Evolutionary conservation across 2,329 filamentous ascomycete genomes (phyloP).

Genomic region (Verticillium alfalfae): DNA sequence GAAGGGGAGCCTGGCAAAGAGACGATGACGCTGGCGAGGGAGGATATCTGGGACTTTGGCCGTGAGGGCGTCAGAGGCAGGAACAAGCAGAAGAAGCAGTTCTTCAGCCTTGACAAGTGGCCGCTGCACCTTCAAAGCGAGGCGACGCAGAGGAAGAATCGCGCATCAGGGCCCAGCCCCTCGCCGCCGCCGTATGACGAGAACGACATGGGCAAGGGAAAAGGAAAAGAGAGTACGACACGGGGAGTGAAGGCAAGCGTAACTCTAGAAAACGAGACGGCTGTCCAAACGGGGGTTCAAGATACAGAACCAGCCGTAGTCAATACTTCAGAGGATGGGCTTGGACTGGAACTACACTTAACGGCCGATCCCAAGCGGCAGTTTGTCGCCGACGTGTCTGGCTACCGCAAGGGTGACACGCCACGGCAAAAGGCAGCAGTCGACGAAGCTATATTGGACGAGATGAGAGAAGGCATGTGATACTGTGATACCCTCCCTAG

Average conservation of each 20-base stretch:
- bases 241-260: too few species aligned
- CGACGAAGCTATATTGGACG: constrained; percentile 10
- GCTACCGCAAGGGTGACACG: constrained; percentile 23
- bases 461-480: constrained; percentile 13
- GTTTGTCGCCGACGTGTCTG: constrained; percentile 16
- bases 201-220: neutral
- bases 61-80: constrained; percentile 13
- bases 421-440: constrained; percentile 18
- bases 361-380: constrained; percentile 1
- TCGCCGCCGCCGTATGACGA: neutral
- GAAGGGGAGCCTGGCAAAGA: constrained; percentile 9
- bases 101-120: constrained; percentile 44
- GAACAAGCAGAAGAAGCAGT: constrained; percentile 17
- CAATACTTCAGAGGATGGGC: neutral
- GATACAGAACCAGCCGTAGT: neutral
- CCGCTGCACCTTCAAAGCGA: constrained; percentile 32
- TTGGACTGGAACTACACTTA: neutral
- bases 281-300: neutral
- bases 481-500: neutral
- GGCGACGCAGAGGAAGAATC: constrained; percentile 21
- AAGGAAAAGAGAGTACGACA: constrained; percentile 39
- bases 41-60: constrained; percentile 31
- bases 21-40: constrained; percentile 15
- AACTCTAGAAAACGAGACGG: constrained; percentile 29
- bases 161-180: neutral